Base-by-base conservation (phyloP, 805 yeast species). In the Pichia manshurica region DNA sequence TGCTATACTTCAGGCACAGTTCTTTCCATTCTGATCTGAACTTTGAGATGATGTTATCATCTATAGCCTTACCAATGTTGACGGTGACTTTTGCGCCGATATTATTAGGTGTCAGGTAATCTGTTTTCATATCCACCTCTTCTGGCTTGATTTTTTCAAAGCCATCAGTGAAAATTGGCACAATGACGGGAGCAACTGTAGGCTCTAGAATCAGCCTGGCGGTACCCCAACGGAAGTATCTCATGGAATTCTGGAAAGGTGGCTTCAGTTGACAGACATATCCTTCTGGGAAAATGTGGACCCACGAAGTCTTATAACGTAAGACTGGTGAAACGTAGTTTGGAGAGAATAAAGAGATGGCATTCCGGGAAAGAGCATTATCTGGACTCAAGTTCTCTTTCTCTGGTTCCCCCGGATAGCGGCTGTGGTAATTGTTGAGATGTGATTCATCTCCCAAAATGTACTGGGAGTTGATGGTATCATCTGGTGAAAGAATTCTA, bases 171-270 rank as follows among this genome's bases (percentile, higher is more conserved):
- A 82, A 91, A 16, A 91, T 84, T 1, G 98, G 98, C 15, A 93
- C 79, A 15, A 91, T 78, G 1, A 90, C 79, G 0, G 99, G 98
- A 0, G 91, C 80, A 50, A 77, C 75, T 0, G 91, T 81, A 9
- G 95, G 72, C 63, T 91, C 99, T 47, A 93, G 66, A 5, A 93
- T 73, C 55, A 90, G 62, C 55, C 99, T 73, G 2, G 96, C 78
- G 1, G 89, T 81, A 0, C 99, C 99, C 98, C 98, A 91, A 61
- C 87, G 84, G 72, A 93, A 91, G 65, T 87, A 91, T 53, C 96
- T 72, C 93, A 93, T 87, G 3, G 97, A 88, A 55, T 87, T 85
- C 43, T 76, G 72, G 61, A 79, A 81, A 0, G 96, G 96, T 32
- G 83, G 81, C 51, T 81, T 75, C 42, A 87, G 63, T 63, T 93